These are phyloP conservation scores for Manihot esculenta DNA, from an alignment of 441 rosid species.

Conservation along the genomic window DNA sequence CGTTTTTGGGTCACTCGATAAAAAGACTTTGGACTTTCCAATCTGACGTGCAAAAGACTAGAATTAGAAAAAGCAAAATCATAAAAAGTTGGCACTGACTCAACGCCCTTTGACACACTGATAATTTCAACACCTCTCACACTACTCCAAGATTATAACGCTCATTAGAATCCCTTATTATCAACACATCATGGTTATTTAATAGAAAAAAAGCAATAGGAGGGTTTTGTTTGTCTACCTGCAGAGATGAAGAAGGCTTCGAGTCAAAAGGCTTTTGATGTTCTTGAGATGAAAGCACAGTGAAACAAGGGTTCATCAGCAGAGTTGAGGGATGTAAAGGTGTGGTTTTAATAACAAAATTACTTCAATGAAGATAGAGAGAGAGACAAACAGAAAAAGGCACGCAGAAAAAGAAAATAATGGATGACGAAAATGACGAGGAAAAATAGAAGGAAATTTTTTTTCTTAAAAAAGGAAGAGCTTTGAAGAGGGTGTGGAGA, in stretches of 20 bases:
- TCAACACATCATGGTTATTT: no score
- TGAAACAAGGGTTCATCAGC: no score
- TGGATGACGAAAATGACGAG: constrained; percentile 15
- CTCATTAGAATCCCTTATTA: background rate
- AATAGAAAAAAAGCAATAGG: no score
- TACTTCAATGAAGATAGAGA: background rate
- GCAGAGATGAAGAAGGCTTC: no score
- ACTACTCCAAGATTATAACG: constrained; percentile 33
- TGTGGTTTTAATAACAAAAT: background rate
- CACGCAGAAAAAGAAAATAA: constrained; percentile 3
- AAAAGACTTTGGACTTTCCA: background rate
- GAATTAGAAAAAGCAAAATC: constrained; percentile 8
- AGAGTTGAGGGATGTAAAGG: no score
- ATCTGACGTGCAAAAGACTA: constrained; percentile 21
- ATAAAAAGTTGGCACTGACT: constrained; percentile 24
- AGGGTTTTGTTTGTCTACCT: no score
- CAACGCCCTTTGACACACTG: constrained; percentile 17
- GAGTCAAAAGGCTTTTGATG: no score
- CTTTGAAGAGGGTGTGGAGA: constrained; percentile 22
- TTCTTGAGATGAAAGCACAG: no score
- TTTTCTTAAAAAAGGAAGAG: background rate
- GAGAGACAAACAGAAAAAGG: background rate
- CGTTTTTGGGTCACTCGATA: no score
- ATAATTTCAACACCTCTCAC: no score
- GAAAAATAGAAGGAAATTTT: no score